A percentile compares a stretch with the other conserved stretches of the same genome.
Conservation (phyloP, 208 protist species). For the Angomonas ambiguus region DNA sequence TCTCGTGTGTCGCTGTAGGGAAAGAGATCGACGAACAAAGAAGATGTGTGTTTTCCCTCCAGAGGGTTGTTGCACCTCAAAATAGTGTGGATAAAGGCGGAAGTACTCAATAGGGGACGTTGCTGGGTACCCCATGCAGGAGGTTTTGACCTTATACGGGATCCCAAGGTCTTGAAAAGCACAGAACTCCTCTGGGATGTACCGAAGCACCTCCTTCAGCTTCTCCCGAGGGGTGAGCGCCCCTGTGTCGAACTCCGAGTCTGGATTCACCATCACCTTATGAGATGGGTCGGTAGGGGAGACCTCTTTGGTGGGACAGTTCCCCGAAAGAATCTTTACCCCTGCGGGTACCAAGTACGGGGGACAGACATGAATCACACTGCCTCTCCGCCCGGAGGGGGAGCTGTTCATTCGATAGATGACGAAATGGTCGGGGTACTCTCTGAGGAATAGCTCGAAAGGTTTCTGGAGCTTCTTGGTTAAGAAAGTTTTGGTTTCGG, state of each 20-base stretch:
- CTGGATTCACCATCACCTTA: neutral
- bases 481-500: conserved; percentile 27
- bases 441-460: conserved; percentile 53
- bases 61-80: conserved; percentile 41
- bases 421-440: conserved; percentile 46
- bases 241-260: conserved; percentile 7
- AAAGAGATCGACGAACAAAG: conserved; percentile 41
- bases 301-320: neutral
- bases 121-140: conserved; percentile 50
- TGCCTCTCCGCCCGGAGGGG: conserved; percentile 1
- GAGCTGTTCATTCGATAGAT: conserved; percentile 15
- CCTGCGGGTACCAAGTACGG: neutral
- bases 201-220: conserved; percentile 41
- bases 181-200: conserved; percentile 64
- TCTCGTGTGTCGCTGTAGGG: conserved; percentile 25
- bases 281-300: neutral
- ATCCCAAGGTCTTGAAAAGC: conserved; percentile 32
- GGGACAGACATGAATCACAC: neutral
- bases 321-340: neutral
- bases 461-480: conserved; percentile 28
- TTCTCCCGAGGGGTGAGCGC: conserved; percentile 7
- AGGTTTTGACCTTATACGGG: conserved; percentile 44
- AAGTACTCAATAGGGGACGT: conserved; percentile 37
- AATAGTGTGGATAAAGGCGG: conserved; percentile 53
- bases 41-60: conserved; percentile 19